phyloP scores from a whole-genome alignment of 1,284 basidiomycete genomes.

The Athelia psychrophila region DNA sequence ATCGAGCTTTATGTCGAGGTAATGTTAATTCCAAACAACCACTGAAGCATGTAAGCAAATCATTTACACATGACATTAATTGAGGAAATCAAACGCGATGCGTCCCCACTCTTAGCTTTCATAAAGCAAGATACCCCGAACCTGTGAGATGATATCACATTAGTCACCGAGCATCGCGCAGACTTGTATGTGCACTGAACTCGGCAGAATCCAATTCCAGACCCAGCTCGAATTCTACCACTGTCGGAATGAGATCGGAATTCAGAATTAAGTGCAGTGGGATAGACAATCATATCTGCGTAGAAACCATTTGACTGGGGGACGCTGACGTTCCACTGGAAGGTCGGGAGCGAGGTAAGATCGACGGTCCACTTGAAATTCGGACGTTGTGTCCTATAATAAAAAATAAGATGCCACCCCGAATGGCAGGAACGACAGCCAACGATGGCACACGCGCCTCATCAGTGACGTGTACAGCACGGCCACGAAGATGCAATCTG shows the following conservation, averaged over 20 bases:
- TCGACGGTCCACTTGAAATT: slow-evolving; percentile 84
- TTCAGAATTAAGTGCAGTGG: neutral
- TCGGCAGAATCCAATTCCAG: slow-evolving; percentile 79
- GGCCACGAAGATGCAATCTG: slow-evolving; percentile 75
- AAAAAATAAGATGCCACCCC: slow-evolving; percentile 22
- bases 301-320: slow-evolving; percentile 66
- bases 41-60: too few species aligned
- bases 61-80: too few species aligned
- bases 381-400: slow-evolving; percentile 61
- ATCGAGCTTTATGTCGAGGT: neutral
- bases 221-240: slow-evolving; percentile 80
- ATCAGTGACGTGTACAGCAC: slow-evolving; percentile 78
- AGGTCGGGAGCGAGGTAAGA: slow-evolving; percentile 70
- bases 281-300: too few species aligned
- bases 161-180: too few species aligned
- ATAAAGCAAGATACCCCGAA: slow-evolving; percentile 72
- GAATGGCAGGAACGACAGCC: slow-evolving; percentile 9
- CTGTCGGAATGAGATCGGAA: neutral
- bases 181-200: too few species aligned
- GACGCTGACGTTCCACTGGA: slow-evolving; percentile 60
- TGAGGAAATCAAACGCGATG: slow-evolving; percentile 56
- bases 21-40: neutral
- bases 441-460: slow-evolving; percentile 42
- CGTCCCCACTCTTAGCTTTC: slow-evolving; percentile 75
- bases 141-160: too few species aligned